These are phyloP conservation scores for Coemansia sp. DNA, from an alignment of 192 early-diverging fungal genomes.

Conservation along the genomic window DNA sequence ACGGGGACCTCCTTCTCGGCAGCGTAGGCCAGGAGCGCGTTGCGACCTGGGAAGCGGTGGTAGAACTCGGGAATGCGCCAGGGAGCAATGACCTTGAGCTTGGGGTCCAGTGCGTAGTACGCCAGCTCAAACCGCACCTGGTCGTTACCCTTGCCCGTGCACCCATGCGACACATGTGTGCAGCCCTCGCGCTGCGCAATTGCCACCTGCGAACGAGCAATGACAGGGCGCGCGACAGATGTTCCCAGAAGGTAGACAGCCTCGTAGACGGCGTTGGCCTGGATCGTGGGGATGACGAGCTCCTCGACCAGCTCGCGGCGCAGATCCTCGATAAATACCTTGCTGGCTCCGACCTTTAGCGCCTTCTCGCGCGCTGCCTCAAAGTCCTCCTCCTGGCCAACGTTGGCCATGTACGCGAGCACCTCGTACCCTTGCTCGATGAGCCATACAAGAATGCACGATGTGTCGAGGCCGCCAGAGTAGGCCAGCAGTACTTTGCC, in stretches of 20 bases:
- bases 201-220: constrained; percentile 85
- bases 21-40: constrained; percentile 89
- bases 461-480: constrained; percentile 98
- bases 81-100: constrained; percentile 95
- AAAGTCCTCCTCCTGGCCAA: constrained; percentile 99
- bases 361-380: constrained; percentile 91
- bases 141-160: constrained; percentile 99
- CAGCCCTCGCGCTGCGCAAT: constrained; percentile 92
- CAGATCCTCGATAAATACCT: constrained; percentile 96
- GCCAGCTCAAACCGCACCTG: constrained; percentile 99
- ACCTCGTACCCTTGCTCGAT: constrained; percentile 98
- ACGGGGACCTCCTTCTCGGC: constrained; percentile 88
- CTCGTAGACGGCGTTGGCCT: constrained; percentile 95
- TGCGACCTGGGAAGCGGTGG: constrained; percentile 90
- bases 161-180: constrained; percentile 96
- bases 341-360: constrained; percentile 85
- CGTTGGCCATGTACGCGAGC: constrained; percentile 94
- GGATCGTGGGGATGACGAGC: constrained; percentile 87
- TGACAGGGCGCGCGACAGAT: constrained; percentile 94
- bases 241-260: constrained; percentile 96
- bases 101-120: constrained; percentile 93
- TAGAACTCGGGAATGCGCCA: constrained; percentile 97
- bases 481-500: constrained; percentile 91
- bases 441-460: constrained; percentile 98
- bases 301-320: constrained; percentile 91